Percentiles rank a stretch among this genome's conserved stretches.
phyloP scores from a whole-genome alignment of 2,329 filamentous ascomycete genomes.

The Cercospora janseana region DNA sequence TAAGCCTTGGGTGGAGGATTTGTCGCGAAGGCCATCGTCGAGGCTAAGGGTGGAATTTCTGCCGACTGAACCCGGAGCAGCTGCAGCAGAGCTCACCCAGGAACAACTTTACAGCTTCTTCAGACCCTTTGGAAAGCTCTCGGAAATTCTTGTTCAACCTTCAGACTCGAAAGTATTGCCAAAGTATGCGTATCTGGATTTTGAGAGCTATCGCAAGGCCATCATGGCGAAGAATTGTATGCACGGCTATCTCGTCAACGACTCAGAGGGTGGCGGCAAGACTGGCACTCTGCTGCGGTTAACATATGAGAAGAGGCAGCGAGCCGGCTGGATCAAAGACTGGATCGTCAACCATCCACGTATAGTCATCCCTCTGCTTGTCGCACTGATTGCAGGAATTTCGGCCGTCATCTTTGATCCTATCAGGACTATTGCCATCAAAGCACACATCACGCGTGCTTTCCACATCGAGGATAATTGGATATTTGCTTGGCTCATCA shows the following conservation, averaged over 20 bases:
- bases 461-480: constrained; percentile 71
- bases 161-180: constrained; percentile 83
- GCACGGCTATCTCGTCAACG: constrained; percentile 74
- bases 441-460: constrained; percentile 75
- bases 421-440: constrained; percentile 89
- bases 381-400: constrained; percentile 75
- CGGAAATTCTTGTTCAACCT: constrained; percentile 78
- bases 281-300: constrained; percentile 74
- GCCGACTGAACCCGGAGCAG: constrained; percentile 65
- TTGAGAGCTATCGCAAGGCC: constrained; percentile 68
- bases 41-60: constrained; percentile 83
- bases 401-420: constrained; percentile 92
- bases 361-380: constrained; percentile 79
- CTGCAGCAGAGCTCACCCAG: constrained; percentile 75
- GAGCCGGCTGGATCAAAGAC: constrained; percentile 76
- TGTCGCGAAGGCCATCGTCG: constrained; percentile 75
- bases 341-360: constrained; percentile 85
- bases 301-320: constrained; percentile 77
- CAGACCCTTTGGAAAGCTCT: constrained; percentile 83
- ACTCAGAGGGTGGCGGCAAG: constrained; percentile 69
- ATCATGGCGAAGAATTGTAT: constrained; percentile 90
- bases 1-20: constrained; percentile 89
- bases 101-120: constrained; percentile 86
- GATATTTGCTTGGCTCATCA: constrained; percentile 77
- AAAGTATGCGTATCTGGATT: constrained; percentile 76